These are phyloP conservation scores for Nicotiana otophora DNA, from an alignment of 257 asterid genomes.

Conservation along the genomic window DNA sequence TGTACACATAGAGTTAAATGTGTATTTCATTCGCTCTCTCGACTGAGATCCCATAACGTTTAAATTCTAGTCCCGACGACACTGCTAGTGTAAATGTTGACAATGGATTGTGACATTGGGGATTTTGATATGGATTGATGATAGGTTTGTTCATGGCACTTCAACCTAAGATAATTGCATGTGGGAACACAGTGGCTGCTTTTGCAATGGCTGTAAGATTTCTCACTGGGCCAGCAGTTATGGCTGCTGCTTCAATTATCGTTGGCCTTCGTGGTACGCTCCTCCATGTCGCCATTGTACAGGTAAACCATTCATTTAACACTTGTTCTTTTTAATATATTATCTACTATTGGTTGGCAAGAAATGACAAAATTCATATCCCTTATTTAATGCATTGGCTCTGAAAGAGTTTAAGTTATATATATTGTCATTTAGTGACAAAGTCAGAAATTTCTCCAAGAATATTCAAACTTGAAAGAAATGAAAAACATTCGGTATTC, in stretches of 20 bases:
- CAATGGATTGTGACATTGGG: background rate
- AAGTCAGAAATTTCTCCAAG: too few species aligned
- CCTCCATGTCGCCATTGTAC: constrained; percentile 21
- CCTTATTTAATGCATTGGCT: too few species aligned
- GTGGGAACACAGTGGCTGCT: constrained; percentile 22
- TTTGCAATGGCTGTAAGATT: constrained; percentile 29
- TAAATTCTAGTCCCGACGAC: too few species aligned
- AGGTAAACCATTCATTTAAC: constrained; percentile 7
- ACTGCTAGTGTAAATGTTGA: too few species aligned
- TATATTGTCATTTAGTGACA: too few species aligned
- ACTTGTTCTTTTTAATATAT: too few species aligned
- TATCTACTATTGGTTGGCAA: background rate
- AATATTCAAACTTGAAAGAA: too few species aligned
- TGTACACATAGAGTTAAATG: too few species aligned
- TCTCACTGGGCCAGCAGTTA: constrained; percentile 21
- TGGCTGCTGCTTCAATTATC: constrained; percentile 22
- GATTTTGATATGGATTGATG: background rate
- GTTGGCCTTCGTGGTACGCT: constrained; percentile 26
- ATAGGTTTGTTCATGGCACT: constrained; percentile 24
- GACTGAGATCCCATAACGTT: too few species aligned
- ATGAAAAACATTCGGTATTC: too few species aligned
- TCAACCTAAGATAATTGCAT: constrained; percentile 24
- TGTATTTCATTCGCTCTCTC: too few species aligned
- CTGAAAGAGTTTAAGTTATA: too few species aligned
- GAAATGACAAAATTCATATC: background rate